These are phyloP conservation scores for Argentina anserina DNA, from an alignment of 306 rosid species.

Conservation along the genomic window DNA sequence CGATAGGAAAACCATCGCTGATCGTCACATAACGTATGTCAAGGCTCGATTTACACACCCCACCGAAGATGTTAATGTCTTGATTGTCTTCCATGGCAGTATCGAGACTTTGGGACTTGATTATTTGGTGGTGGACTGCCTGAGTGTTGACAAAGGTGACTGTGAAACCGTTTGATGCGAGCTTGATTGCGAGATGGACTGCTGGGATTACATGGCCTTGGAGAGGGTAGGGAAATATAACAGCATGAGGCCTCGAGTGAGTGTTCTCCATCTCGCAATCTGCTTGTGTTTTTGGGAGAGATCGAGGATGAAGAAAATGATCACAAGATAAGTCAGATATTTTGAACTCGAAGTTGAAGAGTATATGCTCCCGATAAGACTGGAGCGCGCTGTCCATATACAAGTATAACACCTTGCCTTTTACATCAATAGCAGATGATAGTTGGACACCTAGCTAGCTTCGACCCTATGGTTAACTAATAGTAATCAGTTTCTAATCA, in stretches of 20 bases:
- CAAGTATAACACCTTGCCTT: neutral
- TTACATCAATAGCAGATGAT: too few species aligned
- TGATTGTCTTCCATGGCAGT: neutral
- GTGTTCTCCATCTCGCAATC: neutral
- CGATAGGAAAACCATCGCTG: slow-evolving; percentile 21
- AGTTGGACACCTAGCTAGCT: too few species aligned
- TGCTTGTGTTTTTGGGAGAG: neutral
- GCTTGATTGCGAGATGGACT: slow-evolving; percentile 15
- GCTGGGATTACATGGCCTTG: slow-evolving; percentile 25
- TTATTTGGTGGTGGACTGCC: slow-evolving; percentile 8
- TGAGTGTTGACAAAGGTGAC: slow-evolving; percentile 11
- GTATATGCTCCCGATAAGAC: neutral
- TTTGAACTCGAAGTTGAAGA: neutral
- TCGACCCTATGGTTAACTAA: neutral
- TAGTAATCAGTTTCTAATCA: neutral
- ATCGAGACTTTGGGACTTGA: slow-evolving; percentile 4
- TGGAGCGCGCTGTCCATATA: neutral
- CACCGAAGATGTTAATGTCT: slow-evolving; percentile 20
- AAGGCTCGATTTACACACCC: slow-evolving; percentile 17
- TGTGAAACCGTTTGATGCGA: slow-evolving; percentile 14
- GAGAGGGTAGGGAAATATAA: slow-evolving; percentile 12
- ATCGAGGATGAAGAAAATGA: neutral
- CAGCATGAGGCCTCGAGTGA: slow-evolving; percentile 14
- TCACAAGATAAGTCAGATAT: neutral
- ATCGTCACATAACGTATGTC: slow-evolving; percentile 23